phyloP scores from a whole-genome alignment of 179 eudicot species.

The Amaranthus tricolor region DNA sequence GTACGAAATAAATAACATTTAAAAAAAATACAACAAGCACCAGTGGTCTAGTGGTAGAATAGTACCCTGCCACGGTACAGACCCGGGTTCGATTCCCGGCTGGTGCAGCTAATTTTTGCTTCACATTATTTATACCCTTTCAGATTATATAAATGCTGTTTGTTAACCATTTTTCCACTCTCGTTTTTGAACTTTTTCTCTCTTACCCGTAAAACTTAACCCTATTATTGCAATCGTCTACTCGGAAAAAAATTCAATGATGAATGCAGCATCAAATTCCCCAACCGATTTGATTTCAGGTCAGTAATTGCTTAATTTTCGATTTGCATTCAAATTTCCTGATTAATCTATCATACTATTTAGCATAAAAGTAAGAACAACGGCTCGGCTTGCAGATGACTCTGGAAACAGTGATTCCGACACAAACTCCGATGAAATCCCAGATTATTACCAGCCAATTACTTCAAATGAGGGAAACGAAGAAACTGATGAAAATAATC shows the following conservation, averaged over 20 bases:
- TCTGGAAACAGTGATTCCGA: conserved; percentile 62
- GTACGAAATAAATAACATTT: too few species aligned
- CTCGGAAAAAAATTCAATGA: conserved; percentile 4
- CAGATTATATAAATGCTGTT: too few species aligned
- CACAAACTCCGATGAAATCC: conserved; percentile 42
- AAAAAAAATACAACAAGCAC: conserved; percentile 33
- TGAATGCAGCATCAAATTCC: conserved; percentile 43
- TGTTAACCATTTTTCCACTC: not conserved
- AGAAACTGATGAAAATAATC: conserved; percentile 23
- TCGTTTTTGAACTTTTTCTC: not conserved
- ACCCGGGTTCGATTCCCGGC: conserved; percentile 83
- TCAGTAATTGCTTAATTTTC: not conserved
- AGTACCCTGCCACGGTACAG: conserved; percentile 86
- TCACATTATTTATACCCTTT: too few species aligned
- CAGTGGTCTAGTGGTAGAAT: conserved; percentile 85
- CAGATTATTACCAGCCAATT: conserved; percentile 67
- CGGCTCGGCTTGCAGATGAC: conserved; percentile 27
- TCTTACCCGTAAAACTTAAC: not conserved
- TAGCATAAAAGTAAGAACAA: not conserved
- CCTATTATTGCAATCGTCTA: not conserved
- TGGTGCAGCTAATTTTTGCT: conserved; percentile 29
- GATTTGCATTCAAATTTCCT: too few species aligned
- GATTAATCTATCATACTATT: too few species aligned
- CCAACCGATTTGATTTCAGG: conserved; percentile 31
- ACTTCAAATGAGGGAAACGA: conserved; percentile 28